phyloP scores from a whole-genome alignment of 2,329 filamentous ascomycete species.

The Samsoniella hepiali region DNA sequence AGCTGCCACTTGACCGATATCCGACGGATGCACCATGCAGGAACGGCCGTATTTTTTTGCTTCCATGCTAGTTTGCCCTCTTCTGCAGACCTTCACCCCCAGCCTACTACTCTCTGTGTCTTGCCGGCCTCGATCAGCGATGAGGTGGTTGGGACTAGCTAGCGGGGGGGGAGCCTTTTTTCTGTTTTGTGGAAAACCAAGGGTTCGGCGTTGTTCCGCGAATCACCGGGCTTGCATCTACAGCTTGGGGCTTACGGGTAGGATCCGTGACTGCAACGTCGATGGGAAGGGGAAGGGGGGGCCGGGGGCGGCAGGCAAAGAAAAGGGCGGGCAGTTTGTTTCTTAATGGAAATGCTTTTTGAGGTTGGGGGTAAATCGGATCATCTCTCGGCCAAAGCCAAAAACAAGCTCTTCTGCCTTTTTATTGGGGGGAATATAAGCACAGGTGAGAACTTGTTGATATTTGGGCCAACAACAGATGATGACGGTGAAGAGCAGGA shows the following conservation, averaged over 20 bases:
- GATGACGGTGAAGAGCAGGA: neutral
- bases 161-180: neutral
- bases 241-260: conserved; percentile 1
- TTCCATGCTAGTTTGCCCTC: neutral
- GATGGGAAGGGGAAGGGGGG: neutral
- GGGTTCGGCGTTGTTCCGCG: conserved; percentile 1
- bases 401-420: neutral
- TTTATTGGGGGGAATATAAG: neutral
- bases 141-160: neutral
- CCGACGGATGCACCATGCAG: conserved; percentile 3
- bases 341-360: neutral
- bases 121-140: neutral
- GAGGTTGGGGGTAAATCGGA: neutral
- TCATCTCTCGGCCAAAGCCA: neutral
- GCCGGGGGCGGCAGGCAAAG: neutral
- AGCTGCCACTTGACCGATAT: neutral
- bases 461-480: neutral
- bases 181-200: neutral
- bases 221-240: conserved; percentile 7
- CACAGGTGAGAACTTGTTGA: neutral
- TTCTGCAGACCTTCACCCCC: neutral
- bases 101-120: neutral
- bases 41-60: neutral
- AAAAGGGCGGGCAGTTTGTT: neutral
- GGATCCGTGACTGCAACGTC: neutral